Evolutionary conservation across 768 basidiomycete genomes (phyloP), one percentile per base, ranked within the genome.

Genomic region (Tylopilus sp.): DNA sequence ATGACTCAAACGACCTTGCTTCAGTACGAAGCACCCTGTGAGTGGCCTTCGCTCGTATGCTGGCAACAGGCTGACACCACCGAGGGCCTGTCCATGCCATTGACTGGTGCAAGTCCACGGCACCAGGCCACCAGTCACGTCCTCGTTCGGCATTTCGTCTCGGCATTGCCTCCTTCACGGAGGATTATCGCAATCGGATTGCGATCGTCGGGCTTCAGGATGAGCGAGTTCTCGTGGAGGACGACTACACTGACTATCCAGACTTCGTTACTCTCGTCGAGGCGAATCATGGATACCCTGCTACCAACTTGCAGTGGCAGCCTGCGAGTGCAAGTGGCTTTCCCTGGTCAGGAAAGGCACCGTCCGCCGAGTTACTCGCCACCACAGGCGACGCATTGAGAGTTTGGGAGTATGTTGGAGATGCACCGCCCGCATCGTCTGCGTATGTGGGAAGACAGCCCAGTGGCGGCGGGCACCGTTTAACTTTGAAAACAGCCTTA

Each of bases 351-450:
- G 82, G 84, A 69, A 89, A 86, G 68, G 76, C 80, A 5, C 71
- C 78, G 9, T 72, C 74, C 44, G 78, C 88, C 43, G 97, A 99
- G 70, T 72, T 97, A 43, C 76, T 99, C 10, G 96, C 96, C 12
- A 96, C 93, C 7, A 96, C 93, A 1, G 92, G 92, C 25, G 97
- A 98, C 71, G 92, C 92, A 44, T 69, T 99, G 63, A 78, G 94
- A 59, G 82, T 99, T 47, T 98, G 89, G 83, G 95, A 98, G 69
- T 87, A 96, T 59, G 76, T 79, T 43, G 82, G 80, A 56, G 91
- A 92, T 62, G 83, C 73, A 36, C 75, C 82, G 29, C 66, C 79
- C 10, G 60, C 78, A 21, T 71, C 81, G 22, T 83, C 85, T 1
- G 76, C 73, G 51, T 92, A 86, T 64, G 89, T 91, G 25, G 88